Conservation (phyloP, 73 alveolate species). For the Durusdinium trenchii region DNA sequence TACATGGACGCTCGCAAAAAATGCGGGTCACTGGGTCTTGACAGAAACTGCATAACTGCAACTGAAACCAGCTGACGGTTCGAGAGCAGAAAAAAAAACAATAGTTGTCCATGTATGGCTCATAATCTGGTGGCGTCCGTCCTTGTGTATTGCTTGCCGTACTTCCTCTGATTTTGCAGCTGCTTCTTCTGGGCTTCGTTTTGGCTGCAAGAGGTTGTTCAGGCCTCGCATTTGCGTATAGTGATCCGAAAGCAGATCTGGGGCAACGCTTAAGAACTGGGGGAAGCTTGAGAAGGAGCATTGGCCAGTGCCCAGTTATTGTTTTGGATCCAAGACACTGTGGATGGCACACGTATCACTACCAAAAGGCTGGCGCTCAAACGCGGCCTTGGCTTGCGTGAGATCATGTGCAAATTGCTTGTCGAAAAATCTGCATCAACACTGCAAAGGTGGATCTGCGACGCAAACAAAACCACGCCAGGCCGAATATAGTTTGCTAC, state of each 20-base stretch:
- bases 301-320: neutral
- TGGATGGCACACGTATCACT: conserved; percentile 57
- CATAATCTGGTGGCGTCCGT: neutral
- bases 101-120: too few species aligned
- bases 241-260: neutral
- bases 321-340: neutral
- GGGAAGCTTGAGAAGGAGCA: neutral
- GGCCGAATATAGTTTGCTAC: too few species aligned
- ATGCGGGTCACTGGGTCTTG: too few species aligned
- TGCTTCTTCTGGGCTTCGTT: conserved; percentile 48
- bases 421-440: too few species aligned
- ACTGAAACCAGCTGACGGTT: neutral
- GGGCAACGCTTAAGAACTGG: neutral
- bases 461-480: too few species aligned
- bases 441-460: too few species aligned
- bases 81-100: neutral
- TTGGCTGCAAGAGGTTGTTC: conserved; percentile 61
- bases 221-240: neutral
- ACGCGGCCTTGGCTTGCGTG: conserved; percentile 5
- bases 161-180: conserved; percentile 24
- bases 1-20: too few species aligned
- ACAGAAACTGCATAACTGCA: neutral
- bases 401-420: too few species aligned
- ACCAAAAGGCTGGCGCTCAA: conserved; percentile 61
- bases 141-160: conserved; percentile 21